Base-by-base conservation (phyloP, 2,329 filamentous ascomycete species). In the Calonectria pteridis region DNA sequence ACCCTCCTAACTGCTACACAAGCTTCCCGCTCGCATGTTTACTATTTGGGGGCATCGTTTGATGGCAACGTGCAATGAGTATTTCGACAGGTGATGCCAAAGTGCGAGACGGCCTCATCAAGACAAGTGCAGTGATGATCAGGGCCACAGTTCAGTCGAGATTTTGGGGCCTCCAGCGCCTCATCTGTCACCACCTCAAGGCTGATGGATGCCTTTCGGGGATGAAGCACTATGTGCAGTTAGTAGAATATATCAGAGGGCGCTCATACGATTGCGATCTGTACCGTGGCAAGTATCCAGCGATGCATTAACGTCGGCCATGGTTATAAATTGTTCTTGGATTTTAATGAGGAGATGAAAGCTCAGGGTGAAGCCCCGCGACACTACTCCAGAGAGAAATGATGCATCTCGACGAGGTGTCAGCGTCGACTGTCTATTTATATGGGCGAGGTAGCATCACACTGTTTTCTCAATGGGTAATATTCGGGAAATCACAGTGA, bases 301-400 rank as follows among this genome's bases (percentile, higher is more conserved):
- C n/a, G 63, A 59, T 62, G 72, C 64, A 40, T 72, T 37, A 16
- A 72, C 63, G 31, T 74, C 69, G 40, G 69, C 72, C 72, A 74
- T 74, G 11, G 31, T 50, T 67, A 37, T 6, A 2, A 2, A 40
- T 63, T 37, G 35, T n/a, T 14, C 23, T 55, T 31, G n/a, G n/a
- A 16, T 64, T 33, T 14, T 11, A 13, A n/a, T 68, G 20, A 35
- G 14, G 53, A 59, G 14, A 49, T 23, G 18, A 18, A 23, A 13
- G 31, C 18, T 14, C 49, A 26, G 31, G 11, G 33, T 11, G 26
- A 40, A 35, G 35, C 33, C 20, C 33, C 6, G 14, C 16, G 23
- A 35, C 23, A 29, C 5, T 66, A 11, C 20, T 18, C 20, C 26
- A 46, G 31, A 28, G 18, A n/a, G 40, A 20, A 23, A 33, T 31